Percentiles rank a stretch among this genome's conserved stretches.
Evolutionary conservation across 208 protist species (phyloP).

Genomic region (Endotrypanum monterogeii): DNA sequence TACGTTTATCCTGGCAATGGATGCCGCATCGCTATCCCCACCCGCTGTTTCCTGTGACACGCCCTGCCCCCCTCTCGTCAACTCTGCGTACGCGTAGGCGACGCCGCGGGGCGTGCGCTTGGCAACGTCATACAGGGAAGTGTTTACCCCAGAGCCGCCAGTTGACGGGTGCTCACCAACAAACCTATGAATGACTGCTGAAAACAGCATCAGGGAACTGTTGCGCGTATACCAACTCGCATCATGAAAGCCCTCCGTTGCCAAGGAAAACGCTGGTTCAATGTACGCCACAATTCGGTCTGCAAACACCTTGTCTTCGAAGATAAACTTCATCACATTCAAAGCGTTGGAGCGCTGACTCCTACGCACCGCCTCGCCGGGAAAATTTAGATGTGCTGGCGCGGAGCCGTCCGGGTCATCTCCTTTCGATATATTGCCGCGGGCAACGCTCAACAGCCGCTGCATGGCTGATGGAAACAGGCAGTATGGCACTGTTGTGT

Average conservation of each 20-base stretch:
- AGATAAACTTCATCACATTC: slow-evolving; percentile 93
- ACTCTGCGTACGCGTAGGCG: slow-evolving; percentile 60
- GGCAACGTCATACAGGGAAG: slow-evolving; percentile 77
- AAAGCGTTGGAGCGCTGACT: slow-evolving; percentile 89
- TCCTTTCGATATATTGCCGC: slow-evolving; percentile 2
- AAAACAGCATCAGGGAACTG: slow-evolving; percentile 92
- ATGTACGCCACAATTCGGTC: slow-evolving; percentile 64
- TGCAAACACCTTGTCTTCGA: slow-evolving; percentile 84
- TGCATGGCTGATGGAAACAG: slow-evolving; percentile 80
- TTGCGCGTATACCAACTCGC: slow-evolving; percentile 89
- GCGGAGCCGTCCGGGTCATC: not conserved
- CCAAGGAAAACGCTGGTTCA: slow-evolving; percentile 82
- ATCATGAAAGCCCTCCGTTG: slow-evolving; percentile 80
- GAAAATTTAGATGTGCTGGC: not conserved
- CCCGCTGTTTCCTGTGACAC: slow-evolving; percentile 9
- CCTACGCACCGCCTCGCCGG: slow-evolving; percentile 34
- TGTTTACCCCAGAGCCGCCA: slow-evolving; percentile 80
- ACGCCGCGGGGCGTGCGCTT: slow-evolving; percentile 64
- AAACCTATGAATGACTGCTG: slow-evolving; percentile 88
- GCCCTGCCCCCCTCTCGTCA: slow-evolving; percentile 20
- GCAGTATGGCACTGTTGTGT: slow-evolving; percentile 55
- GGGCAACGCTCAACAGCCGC: slow-evolving; percentile 51
- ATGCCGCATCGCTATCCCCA: not conserved
- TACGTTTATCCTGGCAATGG: slow-evolving; percentile 31
- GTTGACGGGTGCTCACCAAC: slow-evolving; percentile 87